These are phyloP conservation scores for Silene conica DNA, from an alignment of 148 eudicot species.

Conservation along the genomic window DNA sequence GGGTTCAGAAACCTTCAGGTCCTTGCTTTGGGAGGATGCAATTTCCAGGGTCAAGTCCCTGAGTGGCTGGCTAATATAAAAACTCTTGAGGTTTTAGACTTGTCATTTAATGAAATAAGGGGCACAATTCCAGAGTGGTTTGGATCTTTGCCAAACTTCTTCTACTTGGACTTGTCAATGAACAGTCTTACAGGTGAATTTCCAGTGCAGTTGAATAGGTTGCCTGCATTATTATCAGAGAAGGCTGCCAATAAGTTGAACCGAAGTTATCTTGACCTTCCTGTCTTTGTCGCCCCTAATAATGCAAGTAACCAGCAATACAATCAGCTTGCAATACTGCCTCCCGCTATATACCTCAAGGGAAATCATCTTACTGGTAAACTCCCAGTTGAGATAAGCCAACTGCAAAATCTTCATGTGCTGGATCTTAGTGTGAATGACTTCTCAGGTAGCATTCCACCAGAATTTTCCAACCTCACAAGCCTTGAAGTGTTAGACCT, in stretches of 20 bases:
- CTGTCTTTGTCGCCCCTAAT: constrained; percentile 61
- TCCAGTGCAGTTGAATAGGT: constrained; percentile 38
- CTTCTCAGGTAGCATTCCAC: constrained; percentile 69
- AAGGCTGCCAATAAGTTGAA: constrained; percentile 33
- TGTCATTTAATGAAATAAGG: constrained; percentile 48
- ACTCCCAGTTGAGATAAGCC: constrained; percentile 63
- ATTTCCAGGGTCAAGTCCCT: constrained; percentile 55
- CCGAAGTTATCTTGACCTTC: constrained; percentile 57
- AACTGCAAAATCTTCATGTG: constrained; percentile 50
- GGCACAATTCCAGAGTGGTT: constrained; percentile 74
- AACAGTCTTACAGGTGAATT: constrained; percentile 53
- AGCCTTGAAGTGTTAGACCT: constrained; percentile 65
- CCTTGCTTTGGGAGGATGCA: constrained; percentile 67
- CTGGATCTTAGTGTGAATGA: constrained; percentile 58
- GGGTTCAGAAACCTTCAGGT: constrained; percentile 57
- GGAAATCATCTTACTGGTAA: constrained; percentile 58
- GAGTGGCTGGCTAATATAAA: constrained; percentile 51
- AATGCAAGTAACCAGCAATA: constrained; percentile 55
- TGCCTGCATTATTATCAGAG: constrained; percentile 48
- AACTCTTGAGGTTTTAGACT: constrained; percentile 62
- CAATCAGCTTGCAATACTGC: constrained; percentile 62
- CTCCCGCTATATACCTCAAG: constrained; percentile 56
- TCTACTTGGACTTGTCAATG: constrained; percentile 68
- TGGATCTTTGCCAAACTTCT: constrained; percentile 52
- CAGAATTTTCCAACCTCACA: constrained; percentile 54